These are phyloP conservation scores for Leccinellum luteum DNA, from an alignment of 768 basidiomycete genomes.

Conservation along the genomic window DNA sequence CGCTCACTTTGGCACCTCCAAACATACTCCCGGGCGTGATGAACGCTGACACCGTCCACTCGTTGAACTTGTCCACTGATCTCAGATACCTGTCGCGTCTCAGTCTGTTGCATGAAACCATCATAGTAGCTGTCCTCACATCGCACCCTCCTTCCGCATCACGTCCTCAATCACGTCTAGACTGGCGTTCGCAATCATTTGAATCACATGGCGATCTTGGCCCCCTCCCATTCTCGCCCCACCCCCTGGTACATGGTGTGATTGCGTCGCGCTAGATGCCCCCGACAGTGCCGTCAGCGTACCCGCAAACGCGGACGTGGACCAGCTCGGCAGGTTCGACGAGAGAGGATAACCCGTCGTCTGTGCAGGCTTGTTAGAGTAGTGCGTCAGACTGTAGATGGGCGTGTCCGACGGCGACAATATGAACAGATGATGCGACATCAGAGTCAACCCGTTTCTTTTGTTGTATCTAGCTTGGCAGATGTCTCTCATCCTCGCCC, in stretches of 20 bases:
- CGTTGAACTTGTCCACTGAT: conserved; percentile 95
- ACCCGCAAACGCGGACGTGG: conserved; percentile 87
- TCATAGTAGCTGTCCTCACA: conserved; percentile 49
- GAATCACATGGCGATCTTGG: conserved; percentile 90
- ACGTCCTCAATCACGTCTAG: conserved; percentile 94
- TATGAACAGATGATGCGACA: conserved; percentile 87
- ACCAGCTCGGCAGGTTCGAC: conserved; percentile 86
- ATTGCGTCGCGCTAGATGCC: conserved; percentile 71
- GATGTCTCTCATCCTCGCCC: not conserved
- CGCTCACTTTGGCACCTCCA: not conserved
- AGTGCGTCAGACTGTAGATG: conserved; percentile 79
- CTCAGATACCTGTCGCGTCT: conserved; percentile 79
- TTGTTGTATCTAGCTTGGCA: conserved; percentile 10
- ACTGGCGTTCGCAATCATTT: conserved; percentile 98
- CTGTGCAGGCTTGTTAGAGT: conserved; percentile 69
- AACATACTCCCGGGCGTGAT: conserved; percentile 89
- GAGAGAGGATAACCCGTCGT: conserved; percentile 65
- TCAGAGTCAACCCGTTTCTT: conserved; percentile 26
- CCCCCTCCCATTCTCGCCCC: conserved; percentile 71
- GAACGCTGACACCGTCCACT: conserved; percentile 97
- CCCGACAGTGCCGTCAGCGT: conserved; percentile 85
- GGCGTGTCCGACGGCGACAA: conserved; percentile 87
- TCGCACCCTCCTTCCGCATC: conserved; percentile 75
- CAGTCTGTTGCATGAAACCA: conserved; percentile 8
- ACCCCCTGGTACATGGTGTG: conserved; percentile 58